Evolutionary conservation across 2,329 filamentous ascomycete species (phyloP).

Genomic region (Fusarium tanahbumbuense): DNA sequence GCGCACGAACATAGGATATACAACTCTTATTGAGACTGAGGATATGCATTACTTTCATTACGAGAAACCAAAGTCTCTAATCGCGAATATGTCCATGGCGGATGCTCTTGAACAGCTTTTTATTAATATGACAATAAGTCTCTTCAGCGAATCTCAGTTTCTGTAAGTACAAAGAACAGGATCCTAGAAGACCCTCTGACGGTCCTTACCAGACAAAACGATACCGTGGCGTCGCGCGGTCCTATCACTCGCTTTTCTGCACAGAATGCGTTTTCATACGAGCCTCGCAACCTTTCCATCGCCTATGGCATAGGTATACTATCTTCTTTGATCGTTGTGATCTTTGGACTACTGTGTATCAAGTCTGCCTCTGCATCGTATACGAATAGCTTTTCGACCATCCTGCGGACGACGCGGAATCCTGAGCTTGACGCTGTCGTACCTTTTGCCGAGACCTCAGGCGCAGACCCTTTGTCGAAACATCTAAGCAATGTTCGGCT

Average conservation of each 20-base stretch:
- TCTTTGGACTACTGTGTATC: not conserved
- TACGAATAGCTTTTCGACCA: slow-evolving; percentile 9
- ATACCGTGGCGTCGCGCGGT: not conserved
- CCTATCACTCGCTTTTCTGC: not conserved
- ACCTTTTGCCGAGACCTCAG: not conserved
- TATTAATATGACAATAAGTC: too few relatives aligned
- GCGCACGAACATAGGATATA: too few relatives aligned
- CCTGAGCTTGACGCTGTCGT: slow-evolving; percentile 6
- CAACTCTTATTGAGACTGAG: too few relatives aligned
- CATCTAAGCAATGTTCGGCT: not conserved
- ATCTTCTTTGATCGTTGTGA: rapidly evolving
- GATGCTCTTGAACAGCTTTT: too few relatives aligned
- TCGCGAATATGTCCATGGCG: too few relatives aligned
- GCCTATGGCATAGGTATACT: not conserved
- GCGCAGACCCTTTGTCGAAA: slow-evolving; percentile 8
- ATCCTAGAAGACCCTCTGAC: too few relatives aligned
- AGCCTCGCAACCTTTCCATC: slow-evolving; percentile 18
- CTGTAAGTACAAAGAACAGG: too few relatives aligned
- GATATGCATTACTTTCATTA: too few relatives aligned
- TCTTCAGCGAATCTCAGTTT: too few relatives aligned
- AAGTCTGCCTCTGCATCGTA: not conserved
- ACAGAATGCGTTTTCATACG: slow-evolving; percentile 2
- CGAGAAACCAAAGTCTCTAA: too few relatives aligned
- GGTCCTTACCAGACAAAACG: too few relatives aligned
- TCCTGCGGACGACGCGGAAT: slow-evolving; percentile 17